Conservation (phyloP, 176 grass and related monocot species). For the Zoysia pacifica region DNA sequence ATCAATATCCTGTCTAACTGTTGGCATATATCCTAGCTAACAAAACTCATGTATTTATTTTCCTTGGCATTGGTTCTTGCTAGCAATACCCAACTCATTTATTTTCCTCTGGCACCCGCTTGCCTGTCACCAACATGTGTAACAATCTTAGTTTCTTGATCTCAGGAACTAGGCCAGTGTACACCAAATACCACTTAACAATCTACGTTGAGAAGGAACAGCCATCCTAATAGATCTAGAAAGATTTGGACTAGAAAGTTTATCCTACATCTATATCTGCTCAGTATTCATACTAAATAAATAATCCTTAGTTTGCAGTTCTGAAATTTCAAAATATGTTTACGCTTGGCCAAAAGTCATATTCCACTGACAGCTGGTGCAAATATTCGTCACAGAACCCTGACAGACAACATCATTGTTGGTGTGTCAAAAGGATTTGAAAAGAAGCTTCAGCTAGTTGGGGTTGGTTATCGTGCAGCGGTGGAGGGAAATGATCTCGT, state of each 20-base stretch:
- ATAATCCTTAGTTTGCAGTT: background rate
- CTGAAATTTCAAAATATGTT: background rate
- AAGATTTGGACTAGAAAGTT: conserved; percentile 4
- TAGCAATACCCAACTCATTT: background rate
- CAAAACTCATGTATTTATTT: background rate
- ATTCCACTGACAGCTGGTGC: conserved; percentile 21
- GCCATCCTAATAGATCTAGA: background rate
- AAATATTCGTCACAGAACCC: conserved; percentile 64
- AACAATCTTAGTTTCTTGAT: background rate
- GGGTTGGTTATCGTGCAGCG: conserved; percentile 83
- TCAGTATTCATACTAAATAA: background rate
- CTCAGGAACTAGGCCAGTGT: conserved; percentile 6
- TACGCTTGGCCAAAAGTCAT: background rate
- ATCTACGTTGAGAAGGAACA: conserved; percentile 10
- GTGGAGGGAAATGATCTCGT: conserved; percentile 87
- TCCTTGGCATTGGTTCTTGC: too few relatives aligned
- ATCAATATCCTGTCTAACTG: background rate
- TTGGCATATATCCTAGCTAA: background rate
- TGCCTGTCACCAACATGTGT: background rate
- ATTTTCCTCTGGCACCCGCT: background rate
- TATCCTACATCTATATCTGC: conserved; percentile 13
- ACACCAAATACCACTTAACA: background rate
- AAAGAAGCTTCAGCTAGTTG: conserved; percentile 79
- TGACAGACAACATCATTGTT: conserved; percentile 87
- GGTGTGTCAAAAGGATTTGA: conserved; percentile 97